Conservation (phyloP, 805 yeast species). For the Allodekkera sacchari region DNA sequence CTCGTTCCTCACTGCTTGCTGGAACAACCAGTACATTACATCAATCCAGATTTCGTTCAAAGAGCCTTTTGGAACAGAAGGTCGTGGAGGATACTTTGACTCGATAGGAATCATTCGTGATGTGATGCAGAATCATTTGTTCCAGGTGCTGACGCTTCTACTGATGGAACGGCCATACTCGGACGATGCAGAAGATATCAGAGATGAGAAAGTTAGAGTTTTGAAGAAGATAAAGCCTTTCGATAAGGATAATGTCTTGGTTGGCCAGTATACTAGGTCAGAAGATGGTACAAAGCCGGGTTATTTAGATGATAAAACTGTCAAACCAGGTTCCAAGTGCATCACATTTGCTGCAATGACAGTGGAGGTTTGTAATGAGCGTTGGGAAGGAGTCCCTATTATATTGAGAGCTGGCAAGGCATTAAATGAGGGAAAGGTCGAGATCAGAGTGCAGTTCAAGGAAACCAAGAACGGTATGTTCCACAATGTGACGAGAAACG, state of each 20-base stretch:
- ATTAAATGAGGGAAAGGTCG: constrained; percentile 90
- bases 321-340: constrained; percentile 70
- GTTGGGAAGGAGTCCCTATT: constrained; percentile 98
- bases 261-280: constrained; percentile 84
- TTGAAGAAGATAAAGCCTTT: constrained; percentile 73
- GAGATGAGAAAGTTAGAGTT: constrained; percentile 95
- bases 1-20: constrained; percentile 75
- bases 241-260: constrained; percentile 53
- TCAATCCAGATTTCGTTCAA: constrained; percentile 87
- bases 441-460: constrained; percentile 87
- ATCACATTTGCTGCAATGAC: constrained; percentile 88
- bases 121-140: constrained; percentile 94
- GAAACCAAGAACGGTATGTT: constrained; percentile 79
- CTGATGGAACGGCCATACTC: constrained; percentile 95
- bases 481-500: constrained; percentile 77
- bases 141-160: constrained; percentile 83
- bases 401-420: constrained; percentile 97
- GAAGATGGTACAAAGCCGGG: constrained; percentile 87
- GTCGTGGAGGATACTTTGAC: constrained; percentile 98
- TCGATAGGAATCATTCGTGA: constrained; percentile 92
- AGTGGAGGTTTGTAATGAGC: constrained; percentile 74
- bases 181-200: constrained; percentile 85
- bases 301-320: constrained; percentile 88
- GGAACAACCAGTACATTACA: constrained; percentile 75
- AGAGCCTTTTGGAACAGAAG: constrained; percentile 98